phyloP scores from a whole-genome alignment of 2,329 filamentous ascomycete species.

The Talaromyces sp. region DNA sequence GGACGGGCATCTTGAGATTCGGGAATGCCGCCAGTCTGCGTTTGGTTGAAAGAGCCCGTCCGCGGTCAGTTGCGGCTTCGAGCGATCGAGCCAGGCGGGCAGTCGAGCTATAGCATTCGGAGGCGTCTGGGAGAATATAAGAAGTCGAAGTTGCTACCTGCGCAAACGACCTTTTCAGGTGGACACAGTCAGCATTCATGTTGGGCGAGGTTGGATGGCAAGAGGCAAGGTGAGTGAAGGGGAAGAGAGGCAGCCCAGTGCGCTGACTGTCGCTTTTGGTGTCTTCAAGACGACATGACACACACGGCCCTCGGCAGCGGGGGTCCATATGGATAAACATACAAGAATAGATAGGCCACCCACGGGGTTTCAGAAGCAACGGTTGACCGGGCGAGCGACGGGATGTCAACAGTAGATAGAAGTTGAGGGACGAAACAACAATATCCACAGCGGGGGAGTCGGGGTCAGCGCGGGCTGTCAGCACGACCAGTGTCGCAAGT shows the following conservation, averaged over 20 bases:
- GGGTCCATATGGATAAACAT: slow-evolving; percentile 5
- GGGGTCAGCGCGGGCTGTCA: not conserved
- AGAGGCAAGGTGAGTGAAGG: slow-evolving; percentile 11
- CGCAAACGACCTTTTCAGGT: slow-evolving; percentile 35
- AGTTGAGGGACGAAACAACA: slow-evolving; percentile 4
- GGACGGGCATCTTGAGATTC: slow-evolving; percentile 33
- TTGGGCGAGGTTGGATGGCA: not conserved
- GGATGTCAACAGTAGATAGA: slow-evolving; percentile 5
- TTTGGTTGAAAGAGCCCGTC: slow-evolving; percentile 26
- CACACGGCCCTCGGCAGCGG: not conserved
- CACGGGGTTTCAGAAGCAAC: slow-evolving; percentile 1
- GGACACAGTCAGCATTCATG: slow-evolving; percentile 23
- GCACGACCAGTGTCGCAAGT: not conserved
- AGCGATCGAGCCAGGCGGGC: slow-evolving; percentile 19
- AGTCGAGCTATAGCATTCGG: slow-evolving; percentile 24
- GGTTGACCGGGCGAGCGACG: slow-evolving; percentile 2
- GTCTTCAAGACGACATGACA: not conserved
- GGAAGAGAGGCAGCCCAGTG: not conserved
- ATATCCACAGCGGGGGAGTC: slow-evolving; percentile 9
- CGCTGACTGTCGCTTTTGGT: not conserved
- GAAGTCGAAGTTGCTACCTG: slow-evolving; percentile 33
- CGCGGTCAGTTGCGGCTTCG: slow-evolving; percentile 22
- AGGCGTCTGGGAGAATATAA: slow-evolving; percentile 20
- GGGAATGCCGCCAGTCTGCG: slow-evolving; percentile 18
- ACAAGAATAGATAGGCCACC: slow-evolving; percentile 10